Evolutionary conservation across 2,329 filamentous ascomycete genomes (phyloP).

Genomic region (Berkeleyomyces basicola): DNA sequence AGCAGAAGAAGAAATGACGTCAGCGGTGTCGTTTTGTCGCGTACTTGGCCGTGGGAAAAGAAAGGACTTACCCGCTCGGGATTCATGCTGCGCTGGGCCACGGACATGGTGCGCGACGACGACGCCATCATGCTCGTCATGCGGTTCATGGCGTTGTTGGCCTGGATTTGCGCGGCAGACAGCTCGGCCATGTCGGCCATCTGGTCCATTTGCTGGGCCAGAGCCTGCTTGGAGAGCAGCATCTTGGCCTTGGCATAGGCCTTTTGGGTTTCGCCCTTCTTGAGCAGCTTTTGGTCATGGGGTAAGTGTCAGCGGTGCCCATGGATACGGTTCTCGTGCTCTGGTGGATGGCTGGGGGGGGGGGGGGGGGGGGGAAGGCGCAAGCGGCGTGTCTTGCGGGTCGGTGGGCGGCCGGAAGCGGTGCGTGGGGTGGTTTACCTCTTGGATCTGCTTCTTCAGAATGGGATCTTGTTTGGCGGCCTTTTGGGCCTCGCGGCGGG

Average conservation of each 20-base stretch:
- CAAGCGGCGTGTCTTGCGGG: too few relatives aligned
- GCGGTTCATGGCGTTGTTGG: conserved; percentile 48
- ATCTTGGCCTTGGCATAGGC: conserved; percentile 48
- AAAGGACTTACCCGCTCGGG: conserved; percentile 32
- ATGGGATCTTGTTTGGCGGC: conserved; percentile 43
- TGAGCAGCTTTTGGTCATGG: conserved; percentile 27
- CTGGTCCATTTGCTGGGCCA: conserved; percentile 47
- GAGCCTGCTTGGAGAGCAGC: conserved; percentile 43
- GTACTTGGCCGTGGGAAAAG: too few relatives aligned
- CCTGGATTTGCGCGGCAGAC: conserved; percentile 43
- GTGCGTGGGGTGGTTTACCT: conserved; percentile 19
- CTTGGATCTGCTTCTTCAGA: conserved; percentile 46
- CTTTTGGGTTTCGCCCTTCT: conserved; percentile 46
- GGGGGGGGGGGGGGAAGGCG: too few relatives aligned
- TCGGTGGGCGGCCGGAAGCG: not conserved
- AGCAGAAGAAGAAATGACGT: not conserved
- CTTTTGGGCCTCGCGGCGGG: conserved; percentile 43
- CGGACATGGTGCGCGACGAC: conserved; percentile 40
- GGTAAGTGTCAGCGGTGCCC: not conserved
- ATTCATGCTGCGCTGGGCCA: conserved; percentile 41
- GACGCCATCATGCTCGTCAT: conserved; percentile 49
- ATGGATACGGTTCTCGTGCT: not conserved
- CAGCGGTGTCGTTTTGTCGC: not conserved
- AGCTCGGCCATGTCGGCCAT: conserved; percentile 48
- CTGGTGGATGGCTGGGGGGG: too few relatives aligned